Conservation (phyloP, 2,329 filamentous ascomycete species). For the Gaeumannomyces sp. region DNA sequence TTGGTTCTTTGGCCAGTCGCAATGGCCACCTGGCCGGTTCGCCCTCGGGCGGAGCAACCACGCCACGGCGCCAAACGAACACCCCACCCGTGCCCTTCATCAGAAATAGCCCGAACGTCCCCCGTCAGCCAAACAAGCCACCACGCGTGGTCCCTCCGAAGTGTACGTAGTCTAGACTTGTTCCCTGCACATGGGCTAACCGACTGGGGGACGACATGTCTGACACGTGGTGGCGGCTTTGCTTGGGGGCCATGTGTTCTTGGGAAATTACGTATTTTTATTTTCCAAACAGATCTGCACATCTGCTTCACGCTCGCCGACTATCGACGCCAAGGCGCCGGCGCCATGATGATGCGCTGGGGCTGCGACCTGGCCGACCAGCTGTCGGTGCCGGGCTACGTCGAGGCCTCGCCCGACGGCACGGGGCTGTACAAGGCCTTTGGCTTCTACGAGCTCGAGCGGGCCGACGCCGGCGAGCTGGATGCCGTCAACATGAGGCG, state of each 20-base stretch:
- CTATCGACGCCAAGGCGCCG: constrained; percentile 30
- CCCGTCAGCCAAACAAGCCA: too few species aligned
- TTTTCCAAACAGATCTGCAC: constrained; percentile 24
- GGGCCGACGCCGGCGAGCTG: background rate
- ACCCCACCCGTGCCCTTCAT: too few species aligned
- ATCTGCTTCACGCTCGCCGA: constrained; percentile 31
- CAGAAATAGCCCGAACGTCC: too few species aligned
- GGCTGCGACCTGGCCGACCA: constrained; percentile 29
- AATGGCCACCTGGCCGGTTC: too few species aligned
- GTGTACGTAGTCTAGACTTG: too few species aligned
- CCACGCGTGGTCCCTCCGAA: too few species aligned
- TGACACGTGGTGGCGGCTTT: background rate
- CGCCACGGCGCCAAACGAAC: too few species aligned
- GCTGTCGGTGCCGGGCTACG: constrained; percentile 28
- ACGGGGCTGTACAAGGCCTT: constrained; percentile 28
- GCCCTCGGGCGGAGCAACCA: too few species aligned
- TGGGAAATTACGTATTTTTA: background rate
- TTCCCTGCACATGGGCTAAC: too few species aligned
- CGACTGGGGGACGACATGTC: background rate
- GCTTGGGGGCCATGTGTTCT: background rate
- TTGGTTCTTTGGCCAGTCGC: too few species aligned
- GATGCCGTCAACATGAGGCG: constrained; percentile 11
- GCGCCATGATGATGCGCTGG: constrained; percentile 27
- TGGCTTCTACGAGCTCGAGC: constrained; percentile 28
- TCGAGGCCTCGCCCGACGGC: constrained; percentile 30